These are phyloP conservation scores for Lyophyllum semitale DNA, from an alignment of 768 basidiomycete species.

Conservation along the genomic window DNA sequence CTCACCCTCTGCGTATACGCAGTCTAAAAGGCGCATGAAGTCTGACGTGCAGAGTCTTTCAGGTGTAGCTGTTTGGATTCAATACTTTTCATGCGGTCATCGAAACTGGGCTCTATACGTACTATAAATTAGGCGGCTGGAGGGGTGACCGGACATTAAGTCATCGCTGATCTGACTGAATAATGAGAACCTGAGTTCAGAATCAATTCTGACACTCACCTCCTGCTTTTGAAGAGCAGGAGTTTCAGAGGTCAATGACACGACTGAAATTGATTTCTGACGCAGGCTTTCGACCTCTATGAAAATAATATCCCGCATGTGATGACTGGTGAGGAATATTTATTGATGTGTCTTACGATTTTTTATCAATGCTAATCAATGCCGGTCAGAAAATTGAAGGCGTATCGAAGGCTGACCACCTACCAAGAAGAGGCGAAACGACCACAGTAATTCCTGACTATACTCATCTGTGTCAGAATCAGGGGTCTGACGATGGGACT, in stretches of 20 bases:
- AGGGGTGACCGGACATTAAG: constrained; percentile 58
- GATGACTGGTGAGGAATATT: neutral
- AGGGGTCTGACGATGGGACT: neutral
- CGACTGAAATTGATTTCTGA: constrained; percentile 54
- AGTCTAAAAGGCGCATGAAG: constrained; percentile 51
- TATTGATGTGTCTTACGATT: constrained; percentile 61
- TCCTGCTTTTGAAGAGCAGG: constrained; percentile 49
- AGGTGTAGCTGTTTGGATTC: constrained; percentile 59
- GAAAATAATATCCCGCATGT: neutral
- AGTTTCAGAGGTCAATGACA: constrained; percentile 71
- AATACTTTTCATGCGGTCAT: neutral
- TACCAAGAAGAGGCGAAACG: constrained; percentile 77
- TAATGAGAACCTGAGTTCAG: neutral
- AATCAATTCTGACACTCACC: constrained; percentile 33
- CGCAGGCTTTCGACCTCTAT: constrained; percentile 68
- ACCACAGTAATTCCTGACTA: constrained; percentile 75
- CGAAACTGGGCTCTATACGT: constrained; percentile 15
- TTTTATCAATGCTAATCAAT: constrained; percentile 69
- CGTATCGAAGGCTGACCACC: constrained; percentile 15
- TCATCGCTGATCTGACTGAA: constrained; percentile 58
- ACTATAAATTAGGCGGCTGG: constrained; percentile 73
- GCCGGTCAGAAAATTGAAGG: neutral
- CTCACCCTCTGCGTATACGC: constrained; percentile 52
- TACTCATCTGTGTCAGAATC: neutral
- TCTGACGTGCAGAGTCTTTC: constrained; percentile 65